Evolutionary conservation across 495 filamentous ascomycete genomes (phyloP), one percentile per base, ranked within the genome.

Genomic region (Margaritispora aquatica): DNA sequence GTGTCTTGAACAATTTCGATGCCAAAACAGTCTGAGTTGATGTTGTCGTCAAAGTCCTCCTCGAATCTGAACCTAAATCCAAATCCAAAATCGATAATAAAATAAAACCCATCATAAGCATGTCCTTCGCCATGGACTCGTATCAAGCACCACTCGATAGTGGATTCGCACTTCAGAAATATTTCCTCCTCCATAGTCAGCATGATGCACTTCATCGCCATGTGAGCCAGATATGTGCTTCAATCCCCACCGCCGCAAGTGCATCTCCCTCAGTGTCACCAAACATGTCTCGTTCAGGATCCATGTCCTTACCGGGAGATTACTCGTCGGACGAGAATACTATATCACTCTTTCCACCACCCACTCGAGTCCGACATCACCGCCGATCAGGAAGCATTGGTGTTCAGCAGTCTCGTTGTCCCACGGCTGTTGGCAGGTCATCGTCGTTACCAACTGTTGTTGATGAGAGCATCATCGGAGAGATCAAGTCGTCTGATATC

Each of bases 131-230:
- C 19, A 55, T 51, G 24, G 51, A 46, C 41, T 41, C 58, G n/a
- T 27, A 46, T 1, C 58, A 51, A 31, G 55, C 56, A 24, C 46
- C 61, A 2, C 58, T 58, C 17, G 66, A 74, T 60, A 71, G 73
- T 55, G 74, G 75, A 56, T 73, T 80, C 15, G 72, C 77, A 21
- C 73, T 84, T 51, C 81, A 82, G 59, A 76, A 79, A 63, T 85
- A 85, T 55, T 69, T 82, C 1, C 67, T 77, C 2, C 68, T 84
- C 2, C 78, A 82, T 57, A 75, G 75, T 50, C 79, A 83, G 63
- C 80, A 82, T 70, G 76, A 80, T 49, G 71, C 73, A 17, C 70
- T 85, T 1, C 69, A 74, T 27, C 73, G 76, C 56, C 76, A 79
- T 48, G 73, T 82, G 63, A 66, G 72, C 59, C 69, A 77, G 55